These are phyloP conservation scores for Stellera chamaejasme DNA, from an alignment of 345 rosid species.

Conservation along the genomic window DNA sequence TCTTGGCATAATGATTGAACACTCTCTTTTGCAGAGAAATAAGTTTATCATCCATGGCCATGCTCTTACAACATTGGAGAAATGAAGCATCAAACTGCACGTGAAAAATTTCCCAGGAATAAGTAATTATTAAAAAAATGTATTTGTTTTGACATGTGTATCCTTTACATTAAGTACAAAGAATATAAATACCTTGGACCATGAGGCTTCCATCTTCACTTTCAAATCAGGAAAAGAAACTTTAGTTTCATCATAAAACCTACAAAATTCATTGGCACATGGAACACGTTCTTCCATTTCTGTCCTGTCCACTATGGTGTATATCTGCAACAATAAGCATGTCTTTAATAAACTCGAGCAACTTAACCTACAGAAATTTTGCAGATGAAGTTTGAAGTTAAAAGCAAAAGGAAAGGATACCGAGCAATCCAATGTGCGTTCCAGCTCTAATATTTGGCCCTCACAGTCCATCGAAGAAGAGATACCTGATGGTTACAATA, in stretches of 20 bases:
- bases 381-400: slow-evolving; percentile 2
- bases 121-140: background rate
- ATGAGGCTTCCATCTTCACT: slow-evolving; percentile 41
- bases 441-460: slow-evolving; percentile 59
- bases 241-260: slow-evolving; percentile 44
- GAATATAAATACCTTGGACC: slow-evolving; percentile 51
- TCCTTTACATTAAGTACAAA: slow-evolving; percentile 1
- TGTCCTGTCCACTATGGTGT: slow-evolving; percentile 39
- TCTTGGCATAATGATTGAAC: slow-evolving; percentile 44
- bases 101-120: slow-evolving; percentile 5
- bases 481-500: slow-evolving; percentile 24
- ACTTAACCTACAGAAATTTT: background rate
- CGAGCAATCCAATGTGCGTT: slow-evolving; percentile 70
- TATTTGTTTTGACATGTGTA: background rate
- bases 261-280: slow-evolving; percentile 41
- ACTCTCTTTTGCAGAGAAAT: slow-evolving; percentile 34
- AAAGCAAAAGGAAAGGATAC: slow-evolving; percentile 21
- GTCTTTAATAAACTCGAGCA: background rate
- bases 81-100: slow-evolving; percentile 55
- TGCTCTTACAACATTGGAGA: slow-evolving; percentile 17
- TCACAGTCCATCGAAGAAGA: slow-evolving; percentile 42
- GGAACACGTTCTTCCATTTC: slow-evolving; percentile 46
- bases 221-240: slow-evolving; percentile 35
- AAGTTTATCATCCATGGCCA: slow-evolving; percentile 41
- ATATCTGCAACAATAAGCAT: slow-evolving; percentile 40